Percentiles rank a stretch among this genome's conserved stretches.
Conservation (phyloP, 495 filamentous ascomycete species). For the Glonium stellatum region DNA sequence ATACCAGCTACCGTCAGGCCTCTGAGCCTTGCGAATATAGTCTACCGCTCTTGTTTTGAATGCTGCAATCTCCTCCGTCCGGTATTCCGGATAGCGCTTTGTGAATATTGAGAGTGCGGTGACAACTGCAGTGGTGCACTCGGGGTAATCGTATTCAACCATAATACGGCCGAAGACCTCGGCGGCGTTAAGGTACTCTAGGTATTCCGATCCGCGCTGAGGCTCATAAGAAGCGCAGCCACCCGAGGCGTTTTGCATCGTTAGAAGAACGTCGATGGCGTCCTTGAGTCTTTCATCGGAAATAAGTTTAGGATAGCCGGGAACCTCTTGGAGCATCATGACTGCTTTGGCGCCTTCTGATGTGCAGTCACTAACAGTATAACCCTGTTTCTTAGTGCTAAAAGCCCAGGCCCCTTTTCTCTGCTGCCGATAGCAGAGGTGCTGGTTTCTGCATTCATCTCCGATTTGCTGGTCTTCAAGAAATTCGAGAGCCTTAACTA, state of each 20-base stretch:
- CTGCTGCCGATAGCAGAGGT: slow-evolving; percentile 80
- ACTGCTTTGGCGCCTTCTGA: slow-evolving; percentile 84
- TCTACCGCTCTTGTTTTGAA: slow-evolving; percentile 64
- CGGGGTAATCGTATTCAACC: slow-evolving; percentile 96
- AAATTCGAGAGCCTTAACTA: slow-evolving; percentile 75
- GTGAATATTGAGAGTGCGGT: slow-evolving; percentile 78
- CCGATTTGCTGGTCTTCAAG: slow-evolving; percentile 88
- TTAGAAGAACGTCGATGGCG: slow-evolving; percentile 81
- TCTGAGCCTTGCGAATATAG: slow-evolving; percentile 76
- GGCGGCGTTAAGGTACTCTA: slow-evolving; percentile 87
- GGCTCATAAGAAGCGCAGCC: slow-evolving; percentile 89
- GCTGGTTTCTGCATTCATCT: slow-evolving; percentile 71
- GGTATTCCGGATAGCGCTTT: slow-evolving; percentile 73
- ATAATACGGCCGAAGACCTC: slow-evolving; percentile 97
- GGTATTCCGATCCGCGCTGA: slow-evolving; percentile 62
- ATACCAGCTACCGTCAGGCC: slow-evolving; percentile 86
- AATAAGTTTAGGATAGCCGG: slow-evolving; percentile 68
- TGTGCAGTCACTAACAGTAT: slow-evolving; percentile 90
- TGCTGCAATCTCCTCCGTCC: slow-evolving; percentile 62
- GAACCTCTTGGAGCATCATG: slow-evolving; percentile 72
- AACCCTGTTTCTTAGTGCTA: slow-evolving; percentile 84
- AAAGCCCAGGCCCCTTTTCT: slow-evolving; percentile 95
- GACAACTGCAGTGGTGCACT: slow-evolving; percentile 95
- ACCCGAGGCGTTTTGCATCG: slow-evolving; percentile 84
- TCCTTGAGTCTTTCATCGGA: slow-evolving; percentile 71